These are phyloP conservation scores for Cladosporium velox DNA, from an alignment of 2,329 filamentous ascomycete species.

Conservation along the genomic window DNA sequence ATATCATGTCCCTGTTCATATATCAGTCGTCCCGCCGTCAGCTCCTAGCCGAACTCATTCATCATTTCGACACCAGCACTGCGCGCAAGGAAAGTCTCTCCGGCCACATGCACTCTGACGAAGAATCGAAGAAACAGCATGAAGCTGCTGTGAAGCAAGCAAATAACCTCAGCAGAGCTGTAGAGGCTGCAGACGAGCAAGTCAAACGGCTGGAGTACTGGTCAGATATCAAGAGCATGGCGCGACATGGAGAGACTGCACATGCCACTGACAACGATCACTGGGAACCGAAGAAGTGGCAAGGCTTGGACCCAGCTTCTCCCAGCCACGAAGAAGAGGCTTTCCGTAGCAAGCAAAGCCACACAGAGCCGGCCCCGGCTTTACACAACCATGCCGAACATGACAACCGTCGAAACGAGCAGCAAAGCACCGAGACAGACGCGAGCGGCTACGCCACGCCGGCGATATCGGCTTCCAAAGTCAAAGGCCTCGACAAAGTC, in stretches of 20 bases:
- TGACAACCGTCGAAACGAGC: constrained; percentile 4
- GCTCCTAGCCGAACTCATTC: constrained; percentile 67
- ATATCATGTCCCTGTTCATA: constrained; percentile 82
- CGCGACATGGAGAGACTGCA: constrained; percentile 18
- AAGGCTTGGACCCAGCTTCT: constrained; percentile 19
- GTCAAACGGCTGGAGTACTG: constrained; percentile 82
- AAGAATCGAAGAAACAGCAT: constrained; percentile 48
- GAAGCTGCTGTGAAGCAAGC: constrained; percentile 49
- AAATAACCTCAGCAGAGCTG: constrained; percentile 70
- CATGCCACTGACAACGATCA: constrained; percentile 12
- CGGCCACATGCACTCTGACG: constrained; percentile 37
- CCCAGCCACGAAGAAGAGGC: constrained; percentile 20
- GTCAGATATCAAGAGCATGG: constrained; percentile 64
- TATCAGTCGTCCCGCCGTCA: constrained; percentile 85
- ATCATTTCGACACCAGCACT: constrained; percentile 60
- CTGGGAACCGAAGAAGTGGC: constrained; percentile 20
- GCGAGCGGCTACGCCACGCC: constrained; percentile 17
- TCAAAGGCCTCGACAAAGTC: not conserved
- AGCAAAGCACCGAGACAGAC: constrained; percentile 15
- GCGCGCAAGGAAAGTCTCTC: constrained; percentile 52
- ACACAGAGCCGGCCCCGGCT: constrained; percentile 22
- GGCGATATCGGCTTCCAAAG: constrained; percentile 12
- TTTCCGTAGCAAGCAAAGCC: constrained; percentile 27
- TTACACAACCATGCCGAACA: constrained; percentile 27
- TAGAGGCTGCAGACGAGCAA: constrained; percentile 76